A percentile compares a stretch with the other conserved stretches of the same genome.
Conservation (phyloP, 164 flowering plant genomes). For the Cinnamomum micranthum region DNA sequence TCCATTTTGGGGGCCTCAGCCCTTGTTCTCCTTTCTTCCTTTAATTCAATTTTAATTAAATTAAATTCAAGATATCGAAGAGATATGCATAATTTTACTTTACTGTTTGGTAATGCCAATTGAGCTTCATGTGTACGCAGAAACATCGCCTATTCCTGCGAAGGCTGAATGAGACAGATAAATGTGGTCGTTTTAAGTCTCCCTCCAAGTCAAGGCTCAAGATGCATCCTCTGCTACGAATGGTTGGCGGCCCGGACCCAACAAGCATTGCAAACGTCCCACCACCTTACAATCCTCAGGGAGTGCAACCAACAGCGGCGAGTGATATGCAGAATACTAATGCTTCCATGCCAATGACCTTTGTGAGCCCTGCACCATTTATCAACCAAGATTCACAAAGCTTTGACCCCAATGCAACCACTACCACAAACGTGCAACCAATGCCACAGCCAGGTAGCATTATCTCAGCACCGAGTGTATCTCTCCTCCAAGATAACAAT, state of each 20-base stretch:
- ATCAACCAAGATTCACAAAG: neutral
- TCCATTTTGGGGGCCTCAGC: no score
- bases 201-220: neutral
- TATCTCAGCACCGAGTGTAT: neutral
- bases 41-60: no score
- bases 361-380: neutral
- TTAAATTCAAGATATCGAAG: no score
- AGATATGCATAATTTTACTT: no score
- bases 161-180: neutral
- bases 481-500: neutral
- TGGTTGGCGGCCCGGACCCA: neutral
- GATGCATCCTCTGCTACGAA: neutral
- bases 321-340: neutral
- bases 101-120: no score
- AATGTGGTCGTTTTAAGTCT: neutral
- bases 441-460: neutral
- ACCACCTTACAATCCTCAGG: neutral
- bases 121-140: neutral
- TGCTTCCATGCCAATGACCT: neutral
- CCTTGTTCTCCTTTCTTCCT: no score
- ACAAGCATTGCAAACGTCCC: neutral
- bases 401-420: neutral
- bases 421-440: neutral
- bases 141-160: conserved; percentile 5
- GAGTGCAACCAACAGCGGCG: neutral